Evolutionary conservation across 495 filamentous ascomycete genomes (phyloP).

Genomic region (Penicillium turbatum): DNA sequence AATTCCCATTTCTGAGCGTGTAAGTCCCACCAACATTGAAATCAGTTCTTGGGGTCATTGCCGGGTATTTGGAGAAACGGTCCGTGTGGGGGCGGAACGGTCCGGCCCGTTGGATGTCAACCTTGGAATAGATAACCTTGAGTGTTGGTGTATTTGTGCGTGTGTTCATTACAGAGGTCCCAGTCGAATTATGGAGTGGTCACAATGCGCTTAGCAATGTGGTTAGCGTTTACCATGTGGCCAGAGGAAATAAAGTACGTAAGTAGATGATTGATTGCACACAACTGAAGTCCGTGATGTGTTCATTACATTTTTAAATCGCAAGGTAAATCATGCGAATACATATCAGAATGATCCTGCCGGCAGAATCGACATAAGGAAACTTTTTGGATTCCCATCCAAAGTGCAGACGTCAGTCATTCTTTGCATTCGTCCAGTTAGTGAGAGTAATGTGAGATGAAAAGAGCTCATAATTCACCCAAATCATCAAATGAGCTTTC

Average conservation of each 20-base stretch:
- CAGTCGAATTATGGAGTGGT: not conserved
- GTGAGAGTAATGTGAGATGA: not conserved
- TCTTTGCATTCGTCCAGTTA: not conserved
- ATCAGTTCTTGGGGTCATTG: too few species aligned
- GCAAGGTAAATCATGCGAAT: not conserved
- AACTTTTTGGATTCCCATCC: too few species aligned
- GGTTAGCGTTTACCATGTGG: not conserved
- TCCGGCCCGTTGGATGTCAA: not conserved
- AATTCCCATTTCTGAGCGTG: too few species aligned
- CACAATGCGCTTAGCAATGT: not conserved
- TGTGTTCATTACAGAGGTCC: not conserved
- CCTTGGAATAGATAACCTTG: too few species aligned
- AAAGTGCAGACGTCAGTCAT: not conserved
- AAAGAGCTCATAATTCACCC: not conserved
- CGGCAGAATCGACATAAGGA: not conserved
- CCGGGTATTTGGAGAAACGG: not conserved
- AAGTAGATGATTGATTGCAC: too few species aligned
- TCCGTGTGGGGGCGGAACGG: not conserved
- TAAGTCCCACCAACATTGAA: too few species aligned
- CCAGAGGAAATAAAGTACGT: too few species aligned
- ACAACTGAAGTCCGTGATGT: not conserved
- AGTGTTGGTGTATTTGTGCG: not conserved
- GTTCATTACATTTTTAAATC: not conserved
- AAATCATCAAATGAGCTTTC: not conserved
- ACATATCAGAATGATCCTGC: not conserved